phyloP scores from a whole-genome alignment of 1,139 yeast species.

The Yarrowia galli region DNA sequence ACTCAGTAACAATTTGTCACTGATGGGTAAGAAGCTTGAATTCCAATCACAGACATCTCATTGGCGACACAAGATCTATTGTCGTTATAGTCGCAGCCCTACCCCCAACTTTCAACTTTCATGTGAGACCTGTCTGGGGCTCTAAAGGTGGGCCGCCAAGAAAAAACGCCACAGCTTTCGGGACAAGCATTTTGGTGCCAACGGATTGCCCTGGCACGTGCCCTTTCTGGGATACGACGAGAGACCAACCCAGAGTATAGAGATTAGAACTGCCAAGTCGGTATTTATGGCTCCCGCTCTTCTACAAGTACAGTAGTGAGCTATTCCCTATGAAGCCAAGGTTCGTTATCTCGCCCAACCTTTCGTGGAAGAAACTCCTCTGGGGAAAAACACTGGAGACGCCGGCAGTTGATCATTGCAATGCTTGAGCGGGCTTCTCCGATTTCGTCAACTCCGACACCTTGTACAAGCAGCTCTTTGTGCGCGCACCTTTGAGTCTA shows the following conservation, averaged over 20 bases:
- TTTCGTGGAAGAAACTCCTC: background rate
- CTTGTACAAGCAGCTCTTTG: slow-evolving; percentile 1
- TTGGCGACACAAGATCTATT: slow-evolving; percentile 9
- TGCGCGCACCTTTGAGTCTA: slow-evolving; percentile 12
- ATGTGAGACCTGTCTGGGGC: background rate
- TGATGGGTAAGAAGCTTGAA: background rate
- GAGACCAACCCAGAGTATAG: background rate
- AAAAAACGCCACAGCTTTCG: slow-evolving; percentile 31
- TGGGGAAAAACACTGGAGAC: background rate
- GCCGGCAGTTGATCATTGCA: background rate
- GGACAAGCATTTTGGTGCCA: background rate
- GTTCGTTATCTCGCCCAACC: slow-evolving; percentile 15
- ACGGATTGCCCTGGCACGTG: slow-evolving; percentile 16
- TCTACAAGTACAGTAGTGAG: too few species aligned
- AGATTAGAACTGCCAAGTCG: slow-evolving; percentile 5
- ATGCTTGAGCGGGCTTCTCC: background rate
- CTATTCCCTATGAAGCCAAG: background rate
- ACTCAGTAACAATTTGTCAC: background rate
- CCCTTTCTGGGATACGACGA: background rate
- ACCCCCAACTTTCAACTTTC: background rate
- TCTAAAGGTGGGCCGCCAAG: slow-evolving; percentile 15
- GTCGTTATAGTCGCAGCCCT: background rate
- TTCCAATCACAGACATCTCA: too few species aligned
- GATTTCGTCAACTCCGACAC: background rate
- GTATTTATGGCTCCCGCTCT: too few species aligned